Percentiles rank a stretch among this genome's conserved stretches.
These are phyloP conservation scores for Penicillium sp. DNA, from an alignment of 2,329 filamentous ascomycete genomes.

Conservation along the genomic window DNA sequence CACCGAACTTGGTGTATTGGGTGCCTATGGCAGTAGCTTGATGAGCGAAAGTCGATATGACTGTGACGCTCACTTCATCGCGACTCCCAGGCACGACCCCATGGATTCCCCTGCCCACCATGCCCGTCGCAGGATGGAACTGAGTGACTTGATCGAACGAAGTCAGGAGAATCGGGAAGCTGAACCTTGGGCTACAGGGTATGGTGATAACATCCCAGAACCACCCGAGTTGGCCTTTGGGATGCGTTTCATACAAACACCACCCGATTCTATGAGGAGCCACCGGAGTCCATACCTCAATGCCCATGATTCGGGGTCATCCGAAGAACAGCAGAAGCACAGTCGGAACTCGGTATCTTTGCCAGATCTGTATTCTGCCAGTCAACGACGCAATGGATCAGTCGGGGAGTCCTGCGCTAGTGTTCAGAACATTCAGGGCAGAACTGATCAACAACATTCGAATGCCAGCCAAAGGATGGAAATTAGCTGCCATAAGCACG, in stretches of 20 bases:
- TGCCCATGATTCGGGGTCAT: background rate
- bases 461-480: slow-evolving; percentile 15
- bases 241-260: slow-evolving; percentile 20
- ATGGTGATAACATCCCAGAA: background rate
- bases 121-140: slow-evolving; percentile 11
- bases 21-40: slow-evolving; percentile 35
- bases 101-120: slow-evolving; percentile 10
- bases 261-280: slow-evolving; percentile 12
- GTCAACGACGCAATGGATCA: background rate
- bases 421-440: background rate
- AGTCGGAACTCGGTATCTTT: slow-evolving; percentile 8
- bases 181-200: slow-evolving; percentile 9
- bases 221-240: slow-evolving; percentile 13
- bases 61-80: slow-evolving; percentile 44
- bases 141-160: slow-evolving; percentile 23
- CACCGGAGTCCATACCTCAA: background rate
- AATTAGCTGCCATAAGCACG: slow-evolving; percentile 2
- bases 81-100: slow-evolving; percentile 32
- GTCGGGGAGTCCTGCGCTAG: background rate
- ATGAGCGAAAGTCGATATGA: slow-evolving; percentile 44
- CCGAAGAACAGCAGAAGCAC: background rate
- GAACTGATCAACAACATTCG: slow-evolving; percentile 7
- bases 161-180: slow-evolving; percentile 20
- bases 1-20: slow-evolving; percentile 10
- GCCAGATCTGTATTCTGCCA: slow-evolving; percentile 8